Percentiles rank a stretch among this genome's conserved stretches.
Conservation (phyloP, 1,284 basidiomycete genomes). For the Sporisorium sorghi region DNA sequence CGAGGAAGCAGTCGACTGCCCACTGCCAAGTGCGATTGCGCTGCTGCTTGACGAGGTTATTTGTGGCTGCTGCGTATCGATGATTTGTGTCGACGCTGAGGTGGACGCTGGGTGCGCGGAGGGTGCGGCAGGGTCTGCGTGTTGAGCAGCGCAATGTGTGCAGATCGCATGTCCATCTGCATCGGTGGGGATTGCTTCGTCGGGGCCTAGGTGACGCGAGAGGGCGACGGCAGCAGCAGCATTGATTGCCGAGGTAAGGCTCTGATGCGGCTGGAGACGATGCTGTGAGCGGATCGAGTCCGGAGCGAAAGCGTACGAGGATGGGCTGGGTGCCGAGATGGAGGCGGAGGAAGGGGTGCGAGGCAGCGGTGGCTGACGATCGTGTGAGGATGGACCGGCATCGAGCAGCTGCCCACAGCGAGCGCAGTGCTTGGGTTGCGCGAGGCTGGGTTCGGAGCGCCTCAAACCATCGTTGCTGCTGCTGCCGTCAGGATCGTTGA, state of each 20-base stretch:
- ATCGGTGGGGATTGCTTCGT: slow-evolving; percentile 24
- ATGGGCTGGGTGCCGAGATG: slow-evolving; percentile 45
- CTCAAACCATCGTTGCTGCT: slow-evolving; percentile 13
- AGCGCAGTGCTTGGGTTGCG: slow-evolving; percentile 47
- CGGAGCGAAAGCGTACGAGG: slow-evolving; percentile 50
- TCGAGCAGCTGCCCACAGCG: slow-evolving; percentile 48
- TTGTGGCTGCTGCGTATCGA: slow-evolving; percentile 13
- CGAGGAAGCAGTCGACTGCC: not conserved
- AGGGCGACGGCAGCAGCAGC: slow-evolving; percentile 45
- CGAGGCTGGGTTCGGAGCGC: slow-evolving; percentile 8
- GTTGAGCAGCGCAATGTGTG: slow-evolving; percentile 34
- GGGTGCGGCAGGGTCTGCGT: slow-evolving; percentile 2
- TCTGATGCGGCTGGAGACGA: slow-evolving; percentile 39
- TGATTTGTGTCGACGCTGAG: not conserved
- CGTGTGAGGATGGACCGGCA: slow-evolving; percentile 9
- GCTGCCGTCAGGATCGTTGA: not conserved
- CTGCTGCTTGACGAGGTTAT: not conserved
- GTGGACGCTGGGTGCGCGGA: not conserved
- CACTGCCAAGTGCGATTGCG: not conserved
- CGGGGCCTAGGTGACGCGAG: slow-evolving; percentile 38
- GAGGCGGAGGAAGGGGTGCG: slow-evolving; percentile 33
- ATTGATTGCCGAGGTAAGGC: slow-evolving; percentile 51
- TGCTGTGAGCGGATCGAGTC: slow-evolving; percentile 42
- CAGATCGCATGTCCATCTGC: slow-evolving; percentile 44
- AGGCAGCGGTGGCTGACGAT: slow-evolving; percentile 21